Evolutionary conservation across 1,284 basidiomycete genomes (phyloP).

Genomic region (Mycena citricolor): DNA sequence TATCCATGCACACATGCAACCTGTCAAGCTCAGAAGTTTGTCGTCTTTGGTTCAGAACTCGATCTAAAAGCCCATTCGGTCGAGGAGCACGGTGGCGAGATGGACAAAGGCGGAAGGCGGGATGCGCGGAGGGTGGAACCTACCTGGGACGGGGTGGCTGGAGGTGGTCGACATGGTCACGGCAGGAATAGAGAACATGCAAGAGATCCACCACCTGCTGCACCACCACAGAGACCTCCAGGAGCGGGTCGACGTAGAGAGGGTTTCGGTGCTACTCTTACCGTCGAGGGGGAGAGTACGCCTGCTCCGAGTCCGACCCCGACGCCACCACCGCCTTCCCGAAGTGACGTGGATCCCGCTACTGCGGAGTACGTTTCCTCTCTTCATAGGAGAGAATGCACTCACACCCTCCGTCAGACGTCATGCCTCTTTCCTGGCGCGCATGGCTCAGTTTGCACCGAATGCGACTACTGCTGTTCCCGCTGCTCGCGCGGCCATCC

Average conservation of each 20-base stretch:
- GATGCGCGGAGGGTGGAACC: conserved; percentile 80
- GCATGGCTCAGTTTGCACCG: conserved; percentile 66
- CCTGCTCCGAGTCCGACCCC: conserved; percentile 29
- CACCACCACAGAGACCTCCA: conserved; percentile 28
- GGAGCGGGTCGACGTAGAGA: conserved; percentile 44
- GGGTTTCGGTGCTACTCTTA: conserved; percentile 67
- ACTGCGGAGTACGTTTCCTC: conserved; percentile 48
- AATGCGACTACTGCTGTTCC: conserved; percentile 74
- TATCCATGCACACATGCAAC: conserved; percentile 73
- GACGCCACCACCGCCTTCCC: conserved; percentile 48
- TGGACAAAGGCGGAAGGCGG: conserved; percentile 76
- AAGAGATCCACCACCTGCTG: conserved; percentile 35
- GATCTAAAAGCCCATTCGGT: conserved; percentile 95
- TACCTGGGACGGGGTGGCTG: conserved; percentile 64
- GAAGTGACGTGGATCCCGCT: conserved; percentile 52
- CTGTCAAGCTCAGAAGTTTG: conserved; percentile 89
- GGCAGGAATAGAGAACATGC: conserved; percentile 42
- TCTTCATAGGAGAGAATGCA: not conserved
- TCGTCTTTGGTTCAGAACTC: conserved; percentile 86
- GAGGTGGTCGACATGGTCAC: not conserved
- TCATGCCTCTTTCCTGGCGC: conserved; percentile 67
- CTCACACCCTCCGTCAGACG: conserved; percentile 44
- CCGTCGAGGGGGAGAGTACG: conserved; percentile 39
- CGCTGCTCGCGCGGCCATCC: conserved; percentile 79
- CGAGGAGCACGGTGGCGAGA: conserved; percentile 79